Conservation (phyloP, 2,329 filamentous ascomycete genomes). For the Ophiocordyceps unilateralis region DNA sequence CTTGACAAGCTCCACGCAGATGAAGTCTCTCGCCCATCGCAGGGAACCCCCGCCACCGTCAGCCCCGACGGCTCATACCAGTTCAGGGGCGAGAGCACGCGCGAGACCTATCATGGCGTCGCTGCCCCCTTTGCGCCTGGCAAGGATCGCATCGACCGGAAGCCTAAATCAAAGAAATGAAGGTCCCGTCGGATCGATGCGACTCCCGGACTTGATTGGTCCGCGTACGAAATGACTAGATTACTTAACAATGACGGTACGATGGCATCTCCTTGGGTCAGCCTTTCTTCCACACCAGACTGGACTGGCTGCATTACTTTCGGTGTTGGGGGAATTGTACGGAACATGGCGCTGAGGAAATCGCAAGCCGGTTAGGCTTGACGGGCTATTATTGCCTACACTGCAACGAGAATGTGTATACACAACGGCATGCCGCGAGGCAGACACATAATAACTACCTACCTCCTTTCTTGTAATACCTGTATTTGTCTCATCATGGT, state of each 20-base stretch:
- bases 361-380: too few species aligned
- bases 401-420: not conserved
- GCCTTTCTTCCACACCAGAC: too few species aligned
- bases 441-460: not conserved
- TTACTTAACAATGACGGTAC: too few species aligned
- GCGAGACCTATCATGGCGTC: conserved; percentile 31
- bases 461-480: too few species aligned
- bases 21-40: conserved; percentile 48
- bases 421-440: not conserved
- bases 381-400: too few species aligned
- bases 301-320: not conserved
- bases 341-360: not conserved
- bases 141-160: conserved; percentile 28
- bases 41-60: conserved; percentile 31
- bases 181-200: not conserved
- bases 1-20: conserved; percentile 74
- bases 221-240: too few species aligned
- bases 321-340: not conserved
- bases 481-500: too few species aligned
- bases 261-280: too few species aligned
- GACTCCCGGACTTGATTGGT: too few species aligned
- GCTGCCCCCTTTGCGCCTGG: conserved; percentile 38
- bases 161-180: conserved; percentile 16
- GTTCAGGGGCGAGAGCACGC: conserved; percentile 27
- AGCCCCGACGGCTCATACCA: conserved; percentile 30